A percentile compares a stretch with the other conserved stretches of the same genome.
Evolutionary conservation across 2,329 filamentous ascomycete species (phyloP).

Genomic region (Stagonosporopsis cucurbitacearum): DNA sequence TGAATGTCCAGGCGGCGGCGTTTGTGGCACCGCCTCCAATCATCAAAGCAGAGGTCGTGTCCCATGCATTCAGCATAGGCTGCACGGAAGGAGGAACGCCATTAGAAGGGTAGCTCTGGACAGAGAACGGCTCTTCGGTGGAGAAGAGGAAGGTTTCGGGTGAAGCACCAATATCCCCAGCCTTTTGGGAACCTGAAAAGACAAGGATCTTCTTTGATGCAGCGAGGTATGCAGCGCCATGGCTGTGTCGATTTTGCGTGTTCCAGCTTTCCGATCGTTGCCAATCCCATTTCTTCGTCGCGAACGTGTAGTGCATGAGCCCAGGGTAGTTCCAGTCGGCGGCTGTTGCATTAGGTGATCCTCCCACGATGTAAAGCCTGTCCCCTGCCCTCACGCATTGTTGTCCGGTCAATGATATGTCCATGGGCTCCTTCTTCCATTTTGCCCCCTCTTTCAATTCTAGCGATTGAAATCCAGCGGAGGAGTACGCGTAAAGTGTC

Average conservation of each 20-base stretch:
- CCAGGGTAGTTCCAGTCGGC: constrained; percentile 67
- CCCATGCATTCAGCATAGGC: constrained; percentile 79
- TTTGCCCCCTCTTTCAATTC: constrained; percentile 69
- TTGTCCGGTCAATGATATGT: constrained; percentile 74
- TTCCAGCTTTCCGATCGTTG: constrained; percentile 59
- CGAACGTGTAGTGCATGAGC: constrained; percentile 72
- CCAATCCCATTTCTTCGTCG: constrained; percentile 64
- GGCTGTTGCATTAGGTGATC: constrained; percentile 53
- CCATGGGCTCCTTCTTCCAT: constrained; percentile 72
- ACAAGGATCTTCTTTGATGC: constrained; percentile 75
- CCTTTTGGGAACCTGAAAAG: constrained; percentile 76
- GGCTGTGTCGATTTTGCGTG: constrained; percentile 72
- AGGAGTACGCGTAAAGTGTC: constrained; percentile 83
- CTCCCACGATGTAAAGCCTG: constrained; percentile 82
- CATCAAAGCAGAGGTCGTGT: constrained; percentile 72
- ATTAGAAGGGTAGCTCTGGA: constrained; percentile 58
- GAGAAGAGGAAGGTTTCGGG: constrained; percentile 78
- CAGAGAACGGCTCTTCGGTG: constrained; percentile 68
- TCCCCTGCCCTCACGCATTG: constrained; percentile 76
- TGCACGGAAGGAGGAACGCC: constrained; percentile 66
- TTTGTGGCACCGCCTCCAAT: constrained; percentile 74
- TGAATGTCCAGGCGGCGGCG: constrained; percentile 75
- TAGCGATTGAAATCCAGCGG: constrained; percentile 76
- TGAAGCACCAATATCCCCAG: constrained; percentile 61
- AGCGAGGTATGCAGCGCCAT: constrained; percentile 77